These are phyloP conservation scores for Lithospermum erythrorhizon DNA, from an alignment of 257 asterid genomes.

Conservation along the genomic window DNA sequence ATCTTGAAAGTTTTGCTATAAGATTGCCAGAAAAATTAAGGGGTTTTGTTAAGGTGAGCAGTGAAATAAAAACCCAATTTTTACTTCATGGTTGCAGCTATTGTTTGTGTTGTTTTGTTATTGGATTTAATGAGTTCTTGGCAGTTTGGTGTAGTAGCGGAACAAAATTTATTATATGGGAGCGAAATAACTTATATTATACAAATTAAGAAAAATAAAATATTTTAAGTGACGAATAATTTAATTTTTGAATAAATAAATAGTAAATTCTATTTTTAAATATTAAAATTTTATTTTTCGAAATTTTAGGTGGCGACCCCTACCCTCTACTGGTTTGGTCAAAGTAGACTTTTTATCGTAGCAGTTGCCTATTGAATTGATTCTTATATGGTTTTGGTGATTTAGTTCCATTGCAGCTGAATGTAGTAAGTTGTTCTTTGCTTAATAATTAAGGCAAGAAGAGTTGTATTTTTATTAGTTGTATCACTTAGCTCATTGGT, in stretches of 20 bases:
- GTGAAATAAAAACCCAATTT: background rate
- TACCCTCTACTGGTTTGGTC: no score
- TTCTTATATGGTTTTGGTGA: background rate
- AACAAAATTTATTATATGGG: no score
- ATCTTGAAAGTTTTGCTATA: background rate
- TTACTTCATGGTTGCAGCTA: background rate
- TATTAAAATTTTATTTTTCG: no score
- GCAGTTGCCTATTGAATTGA: background rate
- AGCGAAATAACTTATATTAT: no score
- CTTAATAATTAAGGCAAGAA: slow-evolving; percentile 2
- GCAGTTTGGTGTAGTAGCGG: no score
- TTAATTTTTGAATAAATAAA: no score
- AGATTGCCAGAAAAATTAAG: background rate
- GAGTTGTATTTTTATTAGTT: background rate
- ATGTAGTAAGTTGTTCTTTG: background rate
- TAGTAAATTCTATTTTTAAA: no score
- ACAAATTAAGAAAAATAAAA: no score
- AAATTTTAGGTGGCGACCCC: no score
- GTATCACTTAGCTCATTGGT: background rate
- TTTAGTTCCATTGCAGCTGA: background rate
- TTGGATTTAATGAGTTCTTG: background rate
- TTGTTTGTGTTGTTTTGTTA: background rate
- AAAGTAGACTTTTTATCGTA: background rate
- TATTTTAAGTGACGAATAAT: no score
- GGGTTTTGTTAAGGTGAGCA: background rate